Evolutionary conservation across 352 stramenopile genomes (phyloP).

Genomic region (Phytopythium cucurbitacearum): DNA sequence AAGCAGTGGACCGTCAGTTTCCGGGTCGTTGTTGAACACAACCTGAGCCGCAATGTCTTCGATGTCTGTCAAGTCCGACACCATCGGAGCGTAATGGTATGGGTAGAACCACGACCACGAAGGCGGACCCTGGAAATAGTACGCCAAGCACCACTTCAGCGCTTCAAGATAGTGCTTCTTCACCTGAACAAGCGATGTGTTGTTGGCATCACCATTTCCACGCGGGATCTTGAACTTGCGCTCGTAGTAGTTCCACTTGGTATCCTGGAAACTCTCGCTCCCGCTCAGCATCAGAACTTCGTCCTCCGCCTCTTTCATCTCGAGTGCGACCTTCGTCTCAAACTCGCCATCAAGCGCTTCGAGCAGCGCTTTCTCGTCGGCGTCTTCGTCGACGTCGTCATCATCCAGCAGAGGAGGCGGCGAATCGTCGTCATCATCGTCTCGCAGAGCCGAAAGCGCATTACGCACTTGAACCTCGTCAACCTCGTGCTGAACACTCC

Average conservation of each 20-base stretch:
- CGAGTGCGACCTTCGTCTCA: conserved; percentile 37
- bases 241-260: conserved; percentile 85
- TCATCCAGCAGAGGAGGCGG: conserved; percentile 31
- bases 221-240: conserved; percentile 68
- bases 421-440: conserved; percentile 31
- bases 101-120: conserved; percentile 99
- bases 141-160: conserved; percentile 72
- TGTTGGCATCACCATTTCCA: conserved; percentile 51
- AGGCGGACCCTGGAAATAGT: conserved; percentile 90
- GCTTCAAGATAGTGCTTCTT: conserved; percentile 80
- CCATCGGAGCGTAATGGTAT: conserved; percentile 99
- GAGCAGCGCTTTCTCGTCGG: conserved; percentile 46
- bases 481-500: conserved; percentile 34
- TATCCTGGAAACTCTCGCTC: conserved; percentile 74
- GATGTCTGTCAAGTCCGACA: conserved; percentile 95
- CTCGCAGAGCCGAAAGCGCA: conserved; percentile 38
- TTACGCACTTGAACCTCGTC: conserved; percentile 40
- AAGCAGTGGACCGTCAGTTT: conserved; percentile 80
- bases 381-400: conserved; percentile 45
- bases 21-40: conserved; percentile 81
- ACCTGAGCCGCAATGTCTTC: conserved; percentile 50
- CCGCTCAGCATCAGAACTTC: conserved; percentile 56
- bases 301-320: conserved; percentile 30
- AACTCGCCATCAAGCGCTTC: conserved; percentile 57
- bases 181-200: conserved; percentile 48